phyloP scores from a whole-genome alignment of 306 rosid species.

The Urtica urens region DNA sequence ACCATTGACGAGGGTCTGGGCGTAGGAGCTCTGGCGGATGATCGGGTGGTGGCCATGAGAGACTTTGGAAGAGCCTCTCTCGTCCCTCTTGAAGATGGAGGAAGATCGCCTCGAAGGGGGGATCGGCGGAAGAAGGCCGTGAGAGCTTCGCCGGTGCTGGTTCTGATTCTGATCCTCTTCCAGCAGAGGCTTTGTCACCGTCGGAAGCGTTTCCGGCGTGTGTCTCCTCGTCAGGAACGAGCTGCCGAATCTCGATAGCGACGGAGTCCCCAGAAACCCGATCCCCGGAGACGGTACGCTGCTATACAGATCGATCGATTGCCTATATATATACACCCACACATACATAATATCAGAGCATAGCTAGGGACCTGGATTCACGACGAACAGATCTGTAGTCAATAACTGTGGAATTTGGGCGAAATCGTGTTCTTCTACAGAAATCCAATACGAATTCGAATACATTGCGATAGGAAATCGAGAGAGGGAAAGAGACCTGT shows the following conservation, averaged over 20 bases:
- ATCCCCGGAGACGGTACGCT: slow-evolving; percentile 83
- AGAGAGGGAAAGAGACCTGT: too few species aligned
- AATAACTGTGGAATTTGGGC: too few species aligned
- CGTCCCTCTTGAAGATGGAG: slow-evolving; percentile 34
- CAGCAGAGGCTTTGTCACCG: slow-evolving; percentile 48
- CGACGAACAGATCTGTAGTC: too few species aligned
- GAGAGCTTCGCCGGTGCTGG: slow-evolving; percentile 44
- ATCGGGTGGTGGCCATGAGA: slow-evolving; percentile 60
- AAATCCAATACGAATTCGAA: too few species aligned
- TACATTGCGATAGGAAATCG: too few species aligned
- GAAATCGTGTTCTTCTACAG: too few species aligned
- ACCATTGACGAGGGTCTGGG: slow-evolving; percentile 87
- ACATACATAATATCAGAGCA: too few species aligned
- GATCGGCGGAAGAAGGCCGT: slow-evolving; percentile 53
- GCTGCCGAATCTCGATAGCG: slow-evolving; percentile 77
- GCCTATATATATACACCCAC: slow-evolving; percentile 80
- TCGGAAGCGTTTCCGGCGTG: slow-evolving; percentile 74
- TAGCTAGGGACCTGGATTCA: too few species aligned
- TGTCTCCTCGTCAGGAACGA: slow-evolving; percentile 86
- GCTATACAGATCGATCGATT: slow-evolving; percentile 85
- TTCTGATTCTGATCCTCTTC: slow-evolving; percentile 36
- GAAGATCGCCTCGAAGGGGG: slow-evolving; percentile 41
- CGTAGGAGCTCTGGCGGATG: slow-evolving; percentile 54
- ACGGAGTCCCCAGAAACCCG: slow-evolving; percentile 74
- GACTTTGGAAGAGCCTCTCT: slow-evolving; percentile 35